Evolutionary conservation across 1,284 basidiomycete species (phyloP), one percentile per base, ranked within the genome.

Genomic region (Leccinum subspadiceum): DNA sequence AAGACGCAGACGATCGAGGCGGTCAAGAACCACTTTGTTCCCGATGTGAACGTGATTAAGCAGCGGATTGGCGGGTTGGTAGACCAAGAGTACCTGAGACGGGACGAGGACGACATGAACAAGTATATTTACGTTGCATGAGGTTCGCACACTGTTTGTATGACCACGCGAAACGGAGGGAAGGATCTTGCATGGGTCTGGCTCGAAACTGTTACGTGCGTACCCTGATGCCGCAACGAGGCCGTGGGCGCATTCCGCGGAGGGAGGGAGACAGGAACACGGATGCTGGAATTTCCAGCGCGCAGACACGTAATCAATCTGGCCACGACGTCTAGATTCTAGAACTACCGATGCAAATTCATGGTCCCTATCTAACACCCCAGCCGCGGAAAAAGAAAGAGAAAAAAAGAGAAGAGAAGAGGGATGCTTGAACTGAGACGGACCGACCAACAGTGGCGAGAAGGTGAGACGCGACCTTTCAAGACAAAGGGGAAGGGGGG

Each of bases 21-120:
- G 5, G 91, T 98, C 59, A 90, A 88, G 74, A 84, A 77, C 39
- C 89, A 93, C 65, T 94, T 94, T 68, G 79, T 83, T 57, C 88
- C 89, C 37, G 80, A 84, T 56, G 84, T 90, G 57, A 80, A 83
- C 64, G 82, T 84, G 71, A 94, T 97, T 76, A 97, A 96, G 80
- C 84, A 86, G 71, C 81, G 93, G 57, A 86, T 97, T 63, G 89
- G 90, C 67, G 82, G 81, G 55, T 74, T 96, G 63, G 93, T 96
- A 56, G 93, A 95, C 66, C 80, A 85, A 65, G 95, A 96, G 72
- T 97, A 95, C 76, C 71, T 97, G 74, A 83, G 83, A 73, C 79
- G 94, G 54, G 89, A 89, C 69, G 83, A 87, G 17, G 79, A 83
- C 29, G 89, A 93, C 68, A 84, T 79, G 75, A 86, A 85, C 64